Evolutionary conservation across 805 yeast genomes (phyloP), one percentile per base, ranked within the genome.

Genomic region (Candida germanica): DNA sequence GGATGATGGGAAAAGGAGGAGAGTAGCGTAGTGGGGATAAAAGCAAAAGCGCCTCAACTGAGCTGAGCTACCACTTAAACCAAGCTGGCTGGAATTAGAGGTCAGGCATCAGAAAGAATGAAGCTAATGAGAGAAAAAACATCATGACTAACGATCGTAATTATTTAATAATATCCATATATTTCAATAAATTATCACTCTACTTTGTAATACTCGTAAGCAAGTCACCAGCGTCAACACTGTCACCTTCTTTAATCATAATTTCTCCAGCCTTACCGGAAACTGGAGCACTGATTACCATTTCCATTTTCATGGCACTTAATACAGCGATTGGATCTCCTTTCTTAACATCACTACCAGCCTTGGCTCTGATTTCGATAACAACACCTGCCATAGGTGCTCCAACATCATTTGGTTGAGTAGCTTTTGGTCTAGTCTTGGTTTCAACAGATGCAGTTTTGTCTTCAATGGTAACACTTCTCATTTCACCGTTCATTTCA

Each of bases 351-450:
- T 83, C 83, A 35, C 80, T 75, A 43, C 94, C 96, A 49, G 79
- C 77, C 71, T 87, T 86, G 46, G 88, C 87, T 58, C 95, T 86
- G 36, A 89, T 85, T 67, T 93, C 98, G 47, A 91, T 87, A 44
- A 91, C 87, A 47, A 89, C 97, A 71, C 98, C 98, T 27, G 98
- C 95, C 98, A 91, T 91, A 66, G 98, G 98, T 5, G 98, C 95
- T 51, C 98, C 98, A 45, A 93, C 82, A 51, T 93, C 96, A 56
- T 81, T 83, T 42, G 94, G 87, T 62, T 87, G 85, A 50, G 84
- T 87, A 38, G 97, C 98, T 75, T 91, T 93, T 49, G 91, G 86
- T 59, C 96, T 82, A 21, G 91, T 70, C 43, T 86, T 75, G 30
- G 85, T 77, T 63, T 89, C 96, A 41, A 91, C 80, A 36, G 91